These are phyloP conservation scores for Penicillium mononematosum DNA, from an alignment of 495 filamentous ascomycete species.

Conservation along the genomic window DNA sequence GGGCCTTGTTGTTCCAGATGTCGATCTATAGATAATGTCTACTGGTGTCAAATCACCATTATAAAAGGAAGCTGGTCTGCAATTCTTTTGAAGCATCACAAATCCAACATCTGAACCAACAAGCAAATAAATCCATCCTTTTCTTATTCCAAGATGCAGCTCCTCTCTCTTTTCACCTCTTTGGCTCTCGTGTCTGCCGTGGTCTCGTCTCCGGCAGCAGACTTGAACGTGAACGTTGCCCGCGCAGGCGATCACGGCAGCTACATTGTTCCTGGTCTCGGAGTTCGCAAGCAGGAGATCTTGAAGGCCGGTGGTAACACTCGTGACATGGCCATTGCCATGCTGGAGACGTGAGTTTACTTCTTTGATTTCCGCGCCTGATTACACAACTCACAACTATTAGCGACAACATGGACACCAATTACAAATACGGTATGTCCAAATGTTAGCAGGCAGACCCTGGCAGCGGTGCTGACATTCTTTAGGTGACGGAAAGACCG, in stretches of 20 bases:
- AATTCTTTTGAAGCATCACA: background rate
- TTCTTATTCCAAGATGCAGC: slow-evolving; percentile 9
- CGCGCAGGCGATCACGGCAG: slow-evolving; percentile 24
- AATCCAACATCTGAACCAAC: background rate
- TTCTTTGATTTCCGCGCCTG: background rate
- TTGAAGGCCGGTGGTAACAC: slow-evolving; percentile 35
- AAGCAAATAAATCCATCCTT: background rate
- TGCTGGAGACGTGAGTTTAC: slow-evolving; percentile 37
- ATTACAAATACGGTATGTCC: slow-evolving; percentile 37
- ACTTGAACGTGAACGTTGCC: slow-evolving; percentile 15
- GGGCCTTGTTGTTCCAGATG: background rate
- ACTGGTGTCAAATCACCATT: background rate
- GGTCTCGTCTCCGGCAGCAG: slow-evolving; percentile 9
- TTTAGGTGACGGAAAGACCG: slow-evolving; percentile 32
- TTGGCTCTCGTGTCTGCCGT: slow-evolving; percentile 13
- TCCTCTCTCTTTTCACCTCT: slow-evolving; percentile 7
- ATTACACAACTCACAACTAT: background rate
- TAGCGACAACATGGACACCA: slow-evolving; percentile 35
- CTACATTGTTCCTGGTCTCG: slow-evolving; percentile 34
- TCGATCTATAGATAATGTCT: background rate
- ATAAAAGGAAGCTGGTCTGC: background rate
- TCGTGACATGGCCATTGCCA: slow-evolving; percentile 42
- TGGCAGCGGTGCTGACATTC: slow-evolving; percentile 2
- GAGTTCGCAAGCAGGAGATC: slow-evolving; percentile 36
- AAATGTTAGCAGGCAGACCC: background rate